A percentile compares a stretch with the other conserved stretches of the same genome.
Evolutionary conservation across 768 basidiomycete genomes (phyloP).

Genomic region (Boletus rubropictus): DNA sequence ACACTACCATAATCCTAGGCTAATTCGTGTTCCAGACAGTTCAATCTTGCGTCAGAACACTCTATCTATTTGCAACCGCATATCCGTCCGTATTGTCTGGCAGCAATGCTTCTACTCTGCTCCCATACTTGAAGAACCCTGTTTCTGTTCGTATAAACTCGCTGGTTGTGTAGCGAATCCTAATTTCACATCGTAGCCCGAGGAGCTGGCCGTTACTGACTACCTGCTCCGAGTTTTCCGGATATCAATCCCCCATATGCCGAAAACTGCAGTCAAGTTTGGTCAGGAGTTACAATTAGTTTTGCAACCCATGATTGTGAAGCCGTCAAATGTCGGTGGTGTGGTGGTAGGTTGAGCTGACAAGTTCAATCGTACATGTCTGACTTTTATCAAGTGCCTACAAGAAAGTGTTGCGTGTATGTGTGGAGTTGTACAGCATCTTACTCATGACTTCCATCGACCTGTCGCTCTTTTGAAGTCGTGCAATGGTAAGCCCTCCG

Average conservation of each 20-base stretch:
- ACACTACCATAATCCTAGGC: no score
- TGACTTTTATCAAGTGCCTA: conserved; percentile 49
- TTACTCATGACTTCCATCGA: conserved; percentile 81
- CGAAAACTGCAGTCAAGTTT: conserved; percentile 84
- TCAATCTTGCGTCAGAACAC: conserved; percentile 78
- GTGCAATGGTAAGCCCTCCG: conserved; percentile 56
- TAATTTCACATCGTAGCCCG: conserved; percentile 42
- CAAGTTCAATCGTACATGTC: not conserved
- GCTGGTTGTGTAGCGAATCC: not conserved
- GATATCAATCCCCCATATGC: conserved; percentile 79
- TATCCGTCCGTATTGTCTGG: conserved; percentile 83
- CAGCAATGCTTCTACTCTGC: conserved; percentile 73
- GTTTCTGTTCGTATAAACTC: conserved; percentile 50
- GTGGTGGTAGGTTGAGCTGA: conserved; percentile 46
- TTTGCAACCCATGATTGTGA: conserved; percentile 88
- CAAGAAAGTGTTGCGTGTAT: conserved; percentile 93
- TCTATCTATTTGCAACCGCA: conserved; percentile 76
- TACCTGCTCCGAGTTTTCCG: conserved; percentile 87
- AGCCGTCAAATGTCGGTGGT: conserved; percentile 65
- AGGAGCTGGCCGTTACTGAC: conserved; percentile 81
- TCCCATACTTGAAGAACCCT: conserved; percentile 87
- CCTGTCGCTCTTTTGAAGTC: conserved; percentile 79
- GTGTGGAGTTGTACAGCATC: conserved; percentile 74
- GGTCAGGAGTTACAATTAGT: conserved; percentile 76
- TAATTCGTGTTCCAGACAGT: conserved; percentile 49